Base-by-base conservation (phyloP, 208 protist species). In the Tritrichomonas musculus region DNA sequence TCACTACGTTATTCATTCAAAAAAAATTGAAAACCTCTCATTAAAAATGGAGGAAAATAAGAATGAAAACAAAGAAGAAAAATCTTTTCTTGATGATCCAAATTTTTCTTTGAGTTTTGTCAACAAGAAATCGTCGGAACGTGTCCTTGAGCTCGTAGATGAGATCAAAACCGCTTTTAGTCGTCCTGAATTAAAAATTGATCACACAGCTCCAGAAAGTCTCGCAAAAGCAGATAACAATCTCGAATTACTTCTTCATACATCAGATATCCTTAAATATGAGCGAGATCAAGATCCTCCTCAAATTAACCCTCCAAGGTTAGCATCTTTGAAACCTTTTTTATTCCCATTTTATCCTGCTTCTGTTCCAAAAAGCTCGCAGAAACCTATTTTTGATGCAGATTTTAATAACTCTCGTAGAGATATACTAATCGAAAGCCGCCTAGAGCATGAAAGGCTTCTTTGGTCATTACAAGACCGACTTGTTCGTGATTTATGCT, bases 311-410 rank as follows among this genome's bases (percentile, higher is more conserved):
- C n/a, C 77, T 57, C 47, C 77, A 13, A 13, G 27, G 3, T 39
- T 49, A 22, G 77, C 77, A 1, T 49, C 77, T 39, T 57, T 88
- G 9, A 53, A 47, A 39, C 77, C 77, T 39, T 88, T 88, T 36
- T 27, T 88, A 20, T 88, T 88, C 27, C 77, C 77, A 88, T 44
- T 36, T 39, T 88, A 60, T 88, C 77, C 77, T 39, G 25, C 77
- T 57, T 33, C 77, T 27, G 27, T 39, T 4, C 47, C 8, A 39
- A 47, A 39, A 39, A 47, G 57, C 27, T 33, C 8, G 3, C n/a
- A n/a, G n/a, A 20, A 57, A 17, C 0, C 2, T 0, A 0, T 30
- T 0, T 57, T 27, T 33, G 25, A 44, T 36, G 0, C 41, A 3
- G 41, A 50, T 14, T 88, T 57, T 88, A 47, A 14, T 17, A 30